A percentile compares a stretch with the other conserved stretches of the same genome.
These are phyloP conservation scores for Meyerozyma elateridarum DNA, from an alignment of 1,139 yeast species.

Conservation along the genomic window DNA sequence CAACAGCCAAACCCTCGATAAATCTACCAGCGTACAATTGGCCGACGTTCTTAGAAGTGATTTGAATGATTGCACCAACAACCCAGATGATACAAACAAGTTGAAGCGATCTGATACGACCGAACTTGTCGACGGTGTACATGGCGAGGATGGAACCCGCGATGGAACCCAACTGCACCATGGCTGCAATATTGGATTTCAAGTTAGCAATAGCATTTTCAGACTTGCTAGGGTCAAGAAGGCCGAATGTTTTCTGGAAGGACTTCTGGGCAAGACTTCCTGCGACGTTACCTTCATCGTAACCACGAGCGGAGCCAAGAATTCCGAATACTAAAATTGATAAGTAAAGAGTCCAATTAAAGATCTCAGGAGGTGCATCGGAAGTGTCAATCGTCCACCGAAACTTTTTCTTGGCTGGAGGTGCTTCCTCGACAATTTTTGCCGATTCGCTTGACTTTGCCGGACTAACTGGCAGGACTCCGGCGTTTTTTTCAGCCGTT, in stretches of 20 bases:
- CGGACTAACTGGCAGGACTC: background rate
- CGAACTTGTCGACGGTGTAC: conserved; percentile 48
- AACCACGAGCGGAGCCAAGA: conserved; percentile 57
- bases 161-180: conserved; percentile 60
- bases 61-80: conserved; percentile 44
- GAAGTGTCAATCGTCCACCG: conserved; percentile 28
- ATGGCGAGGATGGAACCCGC: conserved; percentile 53
- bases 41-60: conserved; percentile 39
- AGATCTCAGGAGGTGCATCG: conserved; percentile 47
- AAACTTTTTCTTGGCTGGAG: conserved; percentile 13
- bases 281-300: conserved; percentile 52
- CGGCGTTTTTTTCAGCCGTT: conserved; percentile 1
- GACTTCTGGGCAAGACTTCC: conserved; percentile 43
- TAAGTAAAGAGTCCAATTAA: conserved; percentile 41
- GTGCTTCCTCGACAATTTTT: background rate
- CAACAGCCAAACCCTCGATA: conserved; percentile 52
- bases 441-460: background rate
- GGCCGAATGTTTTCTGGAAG: conserved; percentile 43
- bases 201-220: conserved; percentile 37
- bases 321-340: conserved; percentile 53
- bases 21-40: conserved; percentile 53
- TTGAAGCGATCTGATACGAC: conserved; percentile 52
- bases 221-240: conserved; percentile 35
- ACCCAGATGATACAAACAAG: conserved; percentile 42
- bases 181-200: conserved; percentile 53